These are phyloP conservation scores for Heimioporus retisporus DNA, from an alignment of 1,284 basidiomycete species.

Conservation along the genomic window DNA sequence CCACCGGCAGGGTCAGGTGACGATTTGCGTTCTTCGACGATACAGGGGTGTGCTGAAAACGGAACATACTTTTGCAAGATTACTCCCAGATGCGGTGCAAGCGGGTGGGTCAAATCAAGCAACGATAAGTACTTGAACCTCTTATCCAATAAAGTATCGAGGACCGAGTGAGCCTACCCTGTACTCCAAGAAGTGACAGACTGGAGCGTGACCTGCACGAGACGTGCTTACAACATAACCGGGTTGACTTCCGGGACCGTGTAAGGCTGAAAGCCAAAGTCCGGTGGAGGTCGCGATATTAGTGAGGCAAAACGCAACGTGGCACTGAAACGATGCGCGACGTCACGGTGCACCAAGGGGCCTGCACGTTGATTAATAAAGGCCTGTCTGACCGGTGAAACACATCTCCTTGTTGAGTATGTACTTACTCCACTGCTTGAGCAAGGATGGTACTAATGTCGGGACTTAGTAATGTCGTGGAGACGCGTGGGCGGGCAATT, in stretches of 20 bases:
- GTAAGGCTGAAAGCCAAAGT: neutral
- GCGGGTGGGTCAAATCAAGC: neutral
- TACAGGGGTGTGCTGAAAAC: neutral
- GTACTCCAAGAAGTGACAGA: neutral
- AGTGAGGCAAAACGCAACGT: neutral
- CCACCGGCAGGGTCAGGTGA: neutral
- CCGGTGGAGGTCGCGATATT: neutral
- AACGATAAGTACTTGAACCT: too few species aligned
- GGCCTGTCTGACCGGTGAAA: neutral
- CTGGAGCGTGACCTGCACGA: neutral
- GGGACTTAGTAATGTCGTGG: constrained; percentile 27
- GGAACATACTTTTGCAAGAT: neutral
- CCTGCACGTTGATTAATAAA: too few species aligned
- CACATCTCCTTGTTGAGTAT: neutral
- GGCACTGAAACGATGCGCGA: neutral
- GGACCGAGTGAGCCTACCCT: neutral
- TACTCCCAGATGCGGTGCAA: neutral
- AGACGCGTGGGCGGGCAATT: constrained; percentile 32
- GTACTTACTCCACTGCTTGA: neutral
- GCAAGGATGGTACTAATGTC: constrained; percentile 1
- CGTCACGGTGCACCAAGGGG: too few species aligned
- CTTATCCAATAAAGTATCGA: neutral
- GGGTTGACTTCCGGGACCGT: neutral
- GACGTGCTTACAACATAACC: neutral
- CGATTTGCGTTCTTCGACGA: constrained; percentile 21